Percentiles rank a stretch among this genome's conserved stretches.
Evolutionary conservation across 1,284 basidiomycete genomes (phyloP).

Genomic region (Malassezia equina): DNA sequence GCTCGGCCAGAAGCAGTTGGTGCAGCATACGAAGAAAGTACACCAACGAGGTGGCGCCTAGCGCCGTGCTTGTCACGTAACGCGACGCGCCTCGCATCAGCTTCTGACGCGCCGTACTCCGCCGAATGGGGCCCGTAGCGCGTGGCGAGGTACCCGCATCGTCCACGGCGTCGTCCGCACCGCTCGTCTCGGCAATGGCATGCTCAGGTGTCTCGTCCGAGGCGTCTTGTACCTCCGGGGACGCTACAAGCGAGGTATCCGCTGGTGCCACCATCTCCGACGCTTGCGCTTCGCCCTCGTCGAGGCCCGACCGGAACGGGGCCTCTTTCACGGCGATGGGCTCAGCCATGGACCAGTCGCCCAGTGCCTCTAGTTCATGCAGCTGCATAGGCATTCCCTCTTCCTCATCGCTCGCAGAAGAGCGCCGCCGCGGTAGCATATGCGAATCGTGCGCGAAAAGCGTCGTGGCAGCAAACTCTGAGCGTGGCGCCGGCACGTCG

Average conservation of each 20-base stretch:
- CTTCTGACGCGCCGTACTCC: slow-evolving; percentile 12
- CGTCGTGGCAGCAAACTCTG: slow-evolving; percentile 14
- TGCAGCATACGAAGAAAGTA: slow-evolving; percentile 38
- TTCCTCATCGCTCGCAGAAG: background rate
- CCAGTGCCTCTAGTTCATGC: background rate
- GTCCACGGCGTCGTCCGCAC: background rate
- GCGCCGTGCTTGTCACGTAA: slow-evolving; percentile 16
- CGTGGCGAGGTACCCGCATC: background rate
- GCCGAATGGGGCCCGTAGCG: background rate
- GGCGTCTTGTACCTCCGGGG: background rate
- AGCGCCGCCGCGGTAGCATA: background rate
- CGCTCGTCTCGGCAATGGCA: background rate
- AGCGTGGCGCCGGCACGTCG: slow-evolving; percentile 10
- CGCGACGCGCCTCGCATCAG: slow-evolving; percentile 19
- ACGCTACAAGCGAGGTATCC: background rate
- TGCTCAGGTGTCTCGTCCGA: background rate
- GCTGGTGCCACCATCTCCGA: background rate
- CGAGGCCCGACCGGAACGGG: slow-evolving; percentile 9
- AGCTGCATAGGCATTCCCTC: background rate
- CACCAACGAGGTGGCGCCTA: slow-evolving; percentile 15
- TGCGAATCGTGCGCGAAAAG: slow-evolving; percentile 8
- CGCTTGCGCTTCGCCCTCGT: slow-evolving; percentile 2
- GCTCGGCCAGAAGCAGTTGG: slow-evolving; percentile 30
- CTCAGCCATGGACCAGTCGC: background rate
- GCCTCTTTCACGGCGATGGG: background rate